Evolutionary conservation across 2,329 filamentous ascomycete species (phyloP).

Genomic region (Teratosphaeria epicoccoides): DNA sequence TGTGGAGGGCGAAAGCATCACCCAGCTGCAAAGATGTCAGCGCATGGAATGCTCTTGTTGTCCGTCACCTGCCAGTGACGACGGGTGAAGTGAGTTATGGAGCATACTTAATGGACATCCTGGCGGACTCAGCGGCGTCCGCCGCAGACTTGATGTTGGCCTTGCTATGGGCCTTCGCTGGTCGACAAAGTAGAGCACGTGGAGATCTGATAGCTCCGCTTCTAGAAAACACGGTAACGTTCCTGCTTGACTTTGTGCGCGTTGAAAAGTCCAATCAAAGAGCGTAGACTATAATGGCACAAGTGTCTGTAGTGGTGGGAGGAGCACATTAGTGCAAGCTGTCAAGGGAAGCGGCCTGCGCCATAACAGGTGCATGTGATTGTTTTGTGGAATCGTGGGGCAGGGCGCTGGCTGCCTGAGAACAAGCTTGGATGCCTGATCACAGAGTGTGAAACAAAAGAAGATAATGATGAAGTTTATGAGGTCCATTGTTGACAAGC

Average conservation of each 20-base stretch:
- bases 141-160: background rate
- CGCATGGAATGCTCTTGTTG: constrained; percentile 4
- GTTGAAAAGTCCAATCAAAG: background rate
- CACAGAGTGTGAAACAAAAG: too few relatives aligned
- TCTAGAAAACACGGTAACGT: background rate
- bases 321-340: too few relatives aligned
- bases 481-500: too few relatives aligned
- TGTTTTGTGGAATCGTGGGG: background rate
- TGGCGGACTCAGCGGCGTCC: background rate
- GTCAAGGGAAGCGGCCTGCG: too few relatives aligned
- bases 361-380: background rate
- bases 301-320: too few relatives aligned
- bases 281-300: background rate
- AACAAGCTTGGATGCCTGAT: background rate
- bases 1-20: constrained; percentile 63
- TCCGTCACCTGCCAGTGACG: background rate
- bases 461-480: too few relatives aligned
- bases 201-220: background rate
- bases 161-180: too few relatives aligned
- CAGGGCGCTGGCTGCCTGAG: background rate
- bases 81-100: too few relatives aligned
- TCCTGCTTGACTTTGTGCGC: background rate
- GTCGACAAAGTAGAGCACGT: background rate
- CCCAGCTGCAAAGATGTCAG: constrained; percentile 53
- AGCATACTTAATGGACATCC: constrained; percentile 12